Evolutionary conservation across 352 stramenopile species (phyloP), one percentile per base, ranked within the genome.

Genomic region (Elongisporangium anandrum): DNA sequence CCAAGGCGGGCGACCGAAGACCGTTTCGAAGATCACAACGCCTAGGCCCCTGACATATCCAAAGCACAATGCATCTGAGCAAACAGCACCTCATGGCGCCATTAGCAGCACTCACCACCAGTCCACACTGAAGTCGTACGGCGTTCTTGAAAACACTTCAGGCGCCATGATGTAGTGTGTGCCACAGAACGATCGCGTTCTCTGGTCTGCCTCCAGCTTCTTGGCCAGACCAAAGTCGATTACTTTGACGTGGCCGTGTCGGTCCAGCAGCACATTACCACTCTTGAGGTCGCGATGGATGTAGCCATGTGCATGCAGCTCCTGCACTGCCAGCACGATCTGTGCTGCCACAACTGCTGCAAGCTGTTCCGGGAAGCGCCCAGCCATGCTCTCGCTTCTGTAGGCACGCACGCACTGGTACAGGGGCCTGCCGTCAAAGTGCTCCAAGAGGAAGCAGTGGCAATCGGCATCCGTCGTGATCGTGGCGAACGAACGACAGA

Each of bases 271-370:
- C 2, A 92, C 61, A 52, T 94, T 94, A 16, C 85, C 85, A 53
- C 79, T 94, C 60, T 94, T 94, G 15, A 94, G 59, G 26, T 94
- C 85, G 16, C 85, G 81, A 54, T 94, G 82, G n/a, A 90, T 64
- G 45, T 71, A 88, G n/a, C 77, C 73, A 23, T 56, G 24, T 6
- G 45, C 59, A 54, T 94, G 82, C 2, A 94, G 23, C 55, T 73
- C 68, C 45, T 64, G 54, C 1, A 94, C 34, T 39, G 79, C 82
- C 39, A 92, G 58, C 47, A 90, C 81, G 45, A 94, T 61, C 64
- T 94, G 85, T 9, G 71, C 81, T 2, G 81, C 74, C 57, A 90
- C 85, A 59, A 79, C 78, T 52, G 71, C 82, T 3, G 81, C 70
- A 0, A 92, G 61, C 13, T 34, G 29, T 65, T 92, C 82, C 0